phyloP scores from a whole-genome alignment of 2,329 filamentous ascomycete genomes.

The Penicillium fuscoglaucum region DNA sequence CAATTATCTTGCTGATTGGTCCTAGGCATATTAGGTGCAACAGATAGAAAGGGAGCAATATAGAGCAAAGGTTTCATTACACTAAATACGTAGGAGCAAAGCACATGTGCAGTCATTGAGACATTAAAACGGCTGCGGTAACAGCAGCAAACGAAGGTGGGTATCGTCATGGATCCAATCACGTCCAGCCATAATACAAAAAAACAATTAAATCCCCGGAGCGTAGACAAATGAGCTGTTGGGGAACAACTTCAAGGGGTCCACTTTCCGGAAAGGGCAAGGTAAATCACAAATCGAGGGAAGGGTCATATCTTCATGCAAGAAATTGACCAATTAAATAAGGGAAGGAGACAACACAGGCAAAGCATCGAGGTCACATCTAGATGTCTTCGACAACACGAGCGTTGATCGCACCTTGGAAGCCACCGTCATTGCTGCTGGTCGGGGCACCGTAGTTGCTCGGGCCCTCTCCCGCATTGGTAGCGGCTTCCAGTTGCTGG shows the following conservation, averaged over 20 bases:
- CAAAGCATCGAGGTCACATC: neutral
- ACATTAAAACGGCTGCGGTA: conserved; percentile 1
- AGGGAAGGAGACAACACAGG: neutral
- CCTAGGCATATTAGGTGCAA: neutral
- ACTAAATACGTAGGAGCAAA: conserved; percentile 6
- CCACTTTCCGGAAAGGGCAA: conserved; percentile 5
- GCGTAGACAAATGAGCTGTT: neutral
- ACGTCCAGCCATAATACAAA: conserved; percentile 20
- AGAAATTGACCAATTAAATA: neutral
- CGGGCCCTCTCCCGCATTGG: conserved; percentile 41
- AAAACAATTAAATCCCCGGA: conserved; percentile 10
- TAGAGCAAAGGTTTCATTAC: conserved; percentile 3
- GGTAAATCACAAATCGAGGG: conserved; percentile 15
- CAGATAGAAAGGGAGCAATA: neutral
- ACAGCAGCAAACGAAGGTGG: conserved; percentile 30
- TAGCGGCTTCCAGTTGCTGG: too few species aligned
- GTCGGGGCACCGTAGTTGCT: conserved; percentile 47
- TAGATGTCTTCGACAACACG: conserved; percentile 84
- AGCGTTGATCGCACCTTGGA: conserved; percentile 80
- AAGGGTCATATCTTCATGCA: conserved; percentile 23
- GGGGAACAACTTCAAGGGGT: neutral
- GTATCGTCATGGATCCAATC: conserved; percentile 32
- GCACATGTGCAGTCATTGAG: conserved; percentile 5
- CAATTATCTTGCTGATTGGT: neutral
- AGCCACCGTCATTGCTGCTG: conserved; percentile 54